Base-by-base conservation (phyloP, 768 basidiomycete genomes). In the Mycena capillaripes region DNA sequence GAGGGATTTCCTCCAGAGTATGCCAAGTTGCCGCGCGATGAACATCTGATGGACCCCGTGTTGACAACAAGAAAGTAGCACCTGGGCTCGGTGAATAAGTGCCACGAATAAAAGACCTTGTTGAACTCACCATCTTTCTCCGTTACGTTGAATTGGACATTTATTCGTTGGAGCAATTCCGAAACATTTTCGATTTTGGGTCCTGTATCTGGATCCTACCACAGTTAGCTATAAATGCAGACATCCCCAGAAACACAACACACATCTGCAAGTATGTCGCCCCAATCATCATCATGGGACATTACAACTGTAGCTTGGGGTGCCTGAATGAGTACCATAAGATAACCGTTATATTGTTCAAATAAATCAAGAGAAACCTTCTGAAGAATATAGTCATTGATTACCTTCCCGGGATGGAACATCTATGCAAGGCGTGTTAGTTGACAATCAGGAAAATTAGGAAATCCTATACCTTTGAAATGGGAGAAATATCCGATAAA, bases 261-360 rank as follows among this genome's bases (percentile, higher is more conserved):
- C 17, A 68, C 57, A 27, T 68, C 57, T 50, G 16, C 7, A 64
- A 71, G 40, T 17, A 65, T 59, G 11, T 46, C 27, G 21, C 46
- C 2, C 62, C 62, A 62, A 32, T 70, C 42, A 27, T 70, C 69
- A 21, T 70, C 61, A 23, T 65, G 63, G 1, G 63, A 56, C 36
- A 70, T 63, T 8, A 63, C 60, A 48, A 63, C 42, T 23, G 21
- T 46, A 27, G 69, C 52, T 36, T 62, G 30, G 8, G 52, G 62
- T 2, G 6, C n/a, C 63, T 70, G 23, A 48, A 38, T 38, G 2
- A n/a, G n/a, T n/a, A n/a, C n/a, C n/a, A n/a, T n/a, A n/a, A n/a
- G 16, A 10, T 38, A 10, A 16, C 10, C n/a, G 10, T 5, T 3
- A 32, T 17, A 0, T 53, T 16, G 2, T 2, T 25, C 4, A 11